Conservation (phyloP, 2,329 filamentous ascomycete genomes). For the Shiraia bambusicola region DNA sequence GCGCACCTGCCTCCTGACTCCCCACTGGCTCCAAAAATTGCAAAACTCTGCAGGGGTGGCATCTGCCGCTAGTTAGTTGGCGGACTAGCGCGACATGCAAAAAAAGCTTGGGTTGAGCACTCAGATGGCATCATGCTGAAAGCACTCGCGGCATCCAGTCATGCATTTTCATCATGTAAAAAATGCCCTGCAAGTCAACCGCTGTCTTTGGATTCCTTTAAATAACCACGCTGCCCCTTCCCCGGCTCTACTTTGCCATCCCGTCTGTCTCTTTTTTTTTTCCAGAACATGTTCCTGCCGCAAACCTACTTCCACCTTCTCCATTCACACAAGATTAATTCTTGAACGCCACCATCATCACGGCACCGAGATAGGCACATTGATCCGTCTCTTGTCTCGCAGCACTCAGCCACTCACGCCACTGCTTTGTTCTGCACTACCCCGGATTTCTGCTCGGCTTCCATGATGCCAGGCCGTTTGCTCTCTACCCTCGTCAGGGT, state of each 20-base stretch:
- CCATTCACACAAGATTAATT: conserved; percentile 41
- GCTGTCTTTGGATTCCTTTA: conserved; percentile 11
- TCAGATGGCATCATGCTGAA: conserved; percentile 33
- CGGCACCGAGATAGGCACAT: conserved; percentile 15
- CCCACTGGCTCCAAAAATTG: conserved; percentile 38
- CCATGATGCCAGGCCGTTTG: conserved; percentile 42
- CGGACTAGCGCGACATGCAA: conserved; percentile 20
- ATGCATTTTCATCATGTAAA: conserved; percentile 39
- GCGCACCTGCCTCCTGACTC: conserved; percentile 36
- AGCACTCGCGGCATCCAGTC: conserved; percentile 27
- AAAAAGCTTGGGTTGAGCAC: conserved; percentile 30
- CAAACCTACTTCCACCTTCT: conserved; percentile 35
- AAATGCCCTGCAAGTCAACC: too few relatives aligned
- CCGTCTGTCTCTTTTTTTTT: neutral
- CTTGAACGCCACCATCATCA: conserved; percentile 16
- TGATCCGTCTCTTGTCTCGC: conserved; percentile 21
- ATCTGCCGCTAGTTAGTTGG: conserved; percentile 12
- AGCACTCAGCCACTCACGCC: conserved; percentile 18
- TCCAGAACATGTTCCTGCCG: conserved; percentile 37
- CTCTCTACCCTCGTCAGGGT: conserved; percentile 37
- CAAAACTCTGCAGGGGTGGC: conserved; percentile 22
- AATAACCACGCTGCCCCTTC: conserved; percentile 24
- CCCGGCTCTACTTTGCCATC: conserved; percentile 1
- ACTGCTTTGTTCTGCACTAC: conserved; percentile 24
- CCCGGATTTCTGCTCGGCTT: conserved; percentile 32